Evolutionary conservation across 2,329 filamentous ascomycete species (phyloP), one percentile per base, ranked within the genome.

Genomic region (Fusarium acutatum): DNA sequence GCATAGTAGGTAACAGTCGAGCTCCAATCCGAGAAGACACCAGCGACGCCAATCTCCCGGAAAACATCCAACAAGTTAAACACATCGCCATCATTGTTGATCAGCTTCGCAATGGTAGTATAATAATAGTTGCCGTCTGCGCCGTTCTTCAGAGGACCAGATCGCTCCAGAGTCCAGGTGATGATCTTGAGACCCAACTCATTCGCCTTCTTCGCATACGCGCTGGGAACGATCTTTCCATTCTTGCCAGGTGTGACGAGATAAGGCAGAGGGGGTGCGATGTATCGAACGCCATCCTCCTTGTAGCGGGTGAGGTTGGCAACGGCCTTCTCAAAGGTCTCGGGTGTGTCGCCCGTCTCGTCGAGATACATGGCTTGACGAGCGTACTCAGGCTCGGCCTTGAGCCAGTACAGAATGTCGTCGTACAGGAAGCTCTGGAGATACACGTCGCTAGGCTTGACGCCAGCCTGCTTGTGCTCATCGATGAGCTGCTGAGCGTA

Each of bases 1-100:
- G 91, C 92, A 80, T 92, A 94, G 73, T 91, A 93, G 0, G 90
- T 92, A 13, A 89, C 87, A 0, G 91, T 92, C 17, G 89, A 88
- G 22, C 88, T 88, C 92, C 92, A 94, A 79, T 94, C 92, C 8
- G 88, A 87, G 75, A 94, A 94, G 69, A 94, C 86, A 9, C 86
- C 90, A 35, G 83, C 80, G 20, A 92, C 88, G 2, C 88, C 87
- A 15, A 93, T 88, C 75, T 93, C 82, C 72, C 86, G 84, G 6
- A 94, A 82, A 3, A 92, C 90, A 74, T 94, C 88, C 41, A 94
- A 79, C n/a, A 93, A 84, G 32, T 85, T 88, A 77, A 88, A 93
- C 77, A 91, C 87, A 69, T 93, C 90, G 5, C 92, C 91, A 72
- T 94, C 91, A 40, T 87, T 88, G 60, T 86, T 85, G 52, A 90